A percentile compares a stretch with the other conserved stretches of the same genome.
Conservation (phyloP, 2,329 filamentous ascomycete species). For the Aotearoamyces nothofagi region DNA sequence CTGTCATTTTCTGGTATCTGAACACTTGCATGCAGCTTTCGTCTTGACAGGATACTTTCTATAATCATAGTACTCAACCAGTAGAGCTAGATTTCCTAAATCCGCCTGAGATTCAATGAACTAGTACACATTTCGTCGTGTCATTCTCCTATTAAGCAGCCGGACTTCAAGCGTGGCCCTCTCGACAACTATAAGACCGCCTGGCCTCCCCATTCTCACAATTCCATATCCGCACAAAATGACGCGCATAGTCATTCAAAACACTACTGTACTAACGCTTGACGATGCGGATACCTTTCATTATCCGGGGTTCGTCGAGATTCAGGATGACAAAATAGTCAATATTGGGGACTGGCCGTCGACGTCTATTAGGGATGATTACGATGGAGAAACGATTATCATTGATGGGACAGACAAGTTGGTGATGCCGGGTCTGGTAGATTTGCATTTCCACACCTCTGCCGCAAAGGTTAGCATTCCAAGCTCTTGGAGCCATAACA, state of each 20-base stretch:
- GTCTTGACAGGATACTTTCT: too few relatives aligned
- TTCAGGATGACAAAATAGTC: conserved; percentile 10
- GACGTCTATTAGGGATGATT: conserved; percentile 3
- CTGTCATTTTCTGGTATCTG: too few relatives aligned
- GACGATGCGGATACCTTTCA: conserved; percentile 10
- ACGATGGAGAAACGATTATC: conserved; percentile 7
- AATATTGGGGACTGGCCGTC: conserved; percentile 4
- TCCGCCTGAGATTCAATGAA: too few relatives aligned
- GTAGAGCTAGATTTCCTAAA: too few relatives aligned
- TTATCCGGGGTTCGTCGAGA: conserved; percentile 11
- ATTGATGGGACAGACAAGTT: conserved; percentile 13
- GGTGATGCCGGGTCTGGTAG: conserved; percentile 12
- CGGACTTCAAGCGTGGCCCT: too few relatives aligned
- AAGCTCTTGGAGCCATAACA: background rate
- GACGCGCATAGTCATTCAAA: conserved; percentile 11
- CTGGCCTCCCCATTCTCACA: too few relatives aligned
- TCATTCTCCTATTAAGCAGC: too few relatives aligned
- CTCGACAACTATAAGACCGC: too few relatives aligned
- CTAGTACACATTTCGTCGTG: too few relatives aligned
- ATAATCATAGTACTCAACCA: too few relatives aligned
- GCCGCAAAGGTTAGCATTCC: conserved; percentile 10
- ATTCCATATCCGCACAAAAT: too few relatives aligned
- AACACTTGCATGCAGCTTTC: too few relatives aligned
- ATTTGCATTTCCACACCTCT: conserved; percentile 13
- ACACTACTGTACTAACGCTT: conserved; percentile 10